Evolutionary conservation across 495 filamentous ascomycete genomes (phyloP).

Genomic region (Darksidea phi): DNA sequence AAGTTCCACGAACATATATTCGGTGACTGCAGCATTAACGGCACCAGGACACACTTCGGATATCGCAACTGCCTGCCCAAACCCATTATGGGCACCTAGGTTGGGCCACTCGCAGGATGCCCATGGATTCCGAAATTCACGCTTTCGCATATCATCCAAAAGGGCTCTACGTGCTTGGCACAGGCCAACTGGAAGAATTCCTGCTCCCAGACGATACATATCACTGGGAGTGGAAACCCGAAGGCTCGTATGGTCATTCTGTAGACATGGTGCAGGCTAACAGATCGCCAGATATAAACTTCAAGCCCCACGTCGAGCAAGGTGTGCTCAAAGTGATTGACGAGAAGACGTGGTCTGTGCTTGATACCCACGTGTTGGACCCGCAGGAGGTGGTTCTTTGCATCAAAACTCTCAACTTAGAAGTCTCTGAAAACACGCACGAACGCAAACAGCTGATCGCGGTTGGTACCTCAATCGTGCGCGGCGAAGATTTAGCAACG

Average conservation of each 20-base stretch:
- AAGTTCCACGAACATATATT: constrained; percentile 6
- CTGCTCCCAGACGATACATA: constrained; percentile 79
- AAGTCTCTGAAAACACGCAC: constrained; percentile 85
- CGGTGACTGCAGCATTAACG: constrained; percentile 25
- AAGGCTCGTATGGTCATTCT: constrained; percentile 49
- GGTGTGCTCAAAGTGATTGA: constrained; percentile 71
- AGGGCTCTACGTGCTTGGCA: constrained; percentile 73
- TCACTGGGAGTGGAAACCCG: constrained; percentile 73
- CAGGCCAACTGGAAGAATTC: constrained; percentile 65
- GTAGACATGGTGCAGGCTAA: background rate
- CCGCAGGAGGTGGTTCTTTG: constrained; percentile 73
- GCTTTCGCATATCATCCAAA: constrained; percentile 73
- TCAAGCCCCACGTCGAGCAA: constrained; percentile 67
- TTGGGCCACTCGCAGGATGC: constrained; percentile 67
- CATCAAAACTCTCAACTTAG: constrained; percentile 78
- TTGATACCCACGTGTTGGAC: constrained; percentile 63
- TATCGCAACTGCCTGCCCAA: constrained; percentile 63
- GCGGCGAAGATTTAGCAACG: constrained; percentile 84
- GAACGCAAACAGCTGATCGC: constrained; percentile 76
- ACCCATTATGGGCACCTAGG: constrained; percentile 67
- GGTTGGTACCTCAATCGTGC: constrained; percentile 78
- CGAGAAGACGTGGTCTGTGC: constrained; percentile 69
- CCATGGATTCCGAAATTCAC: constrained; percentile 67
- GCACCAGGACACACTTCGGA: constrained; percentile 56
- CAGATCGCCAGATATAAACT: constrained; percentile 46